Evolutionary conservation across 352 stramenopile genomes (phyloP), one percentile per base, ranked within the genome.

Genomic region (Phytophthora pini): DNA sequence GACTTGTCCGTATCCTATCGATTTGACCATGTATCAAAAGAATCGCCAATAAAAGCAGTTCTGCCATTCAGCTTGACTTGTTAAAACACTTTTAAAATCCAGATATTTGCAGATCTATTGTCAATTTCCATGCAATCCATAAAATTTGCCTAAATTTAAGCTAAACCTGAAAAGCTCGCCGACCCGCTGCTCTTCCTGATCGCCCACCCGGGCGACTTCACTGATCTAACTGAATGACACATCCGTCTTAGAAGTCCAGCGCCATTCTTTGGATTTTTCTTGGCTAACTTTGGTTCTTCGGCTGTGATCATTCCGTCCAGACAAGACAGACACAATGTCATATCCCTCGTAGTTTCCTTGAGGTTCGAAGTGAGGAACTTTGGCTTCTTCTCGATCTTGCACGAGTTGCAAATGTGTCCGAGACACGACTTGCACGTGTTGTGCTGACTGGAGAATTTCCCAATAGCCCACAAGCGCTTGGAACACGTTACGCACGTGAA

Each of bases 401-500:
- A 64, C 17, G 45, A 43, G 36, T n/a, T 50, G 56, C 56, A 64
- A 40, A 57, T 44, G 26, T 50, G 40, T 5, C 46, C 56, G 12
- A 57, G 29, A 26, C 46, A 64, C 11, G 56, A 20, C 17, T 64
- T 48, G 24, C 56, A 64, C 20, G 46, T 57, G 13, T 26, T 50
- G 4, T 64, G 45, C 15, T 64, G 34, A 12, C 44, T 64, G 36
- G 56, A 22, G 9, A 64, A 32, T 31, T 64, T 64, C 10, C 36
- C 36, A 27, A 64, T 27, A 4, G 34, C 17, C 56, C 56, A 57
- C 8, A 57, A 12, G 0, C 56, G 45, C 56, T 64, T 64, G 36
- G 56, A 50, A 29, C 56, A 64, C 32, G 56, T 64, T 24, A 64
- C 56, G 13, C 56, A 64, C 5, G 56, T 57, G 13, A 45, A 64